Base-by-base conservation (phyloP, 768 basidiomycete genomes). In the Boletus vermiculosoides region DNA sequence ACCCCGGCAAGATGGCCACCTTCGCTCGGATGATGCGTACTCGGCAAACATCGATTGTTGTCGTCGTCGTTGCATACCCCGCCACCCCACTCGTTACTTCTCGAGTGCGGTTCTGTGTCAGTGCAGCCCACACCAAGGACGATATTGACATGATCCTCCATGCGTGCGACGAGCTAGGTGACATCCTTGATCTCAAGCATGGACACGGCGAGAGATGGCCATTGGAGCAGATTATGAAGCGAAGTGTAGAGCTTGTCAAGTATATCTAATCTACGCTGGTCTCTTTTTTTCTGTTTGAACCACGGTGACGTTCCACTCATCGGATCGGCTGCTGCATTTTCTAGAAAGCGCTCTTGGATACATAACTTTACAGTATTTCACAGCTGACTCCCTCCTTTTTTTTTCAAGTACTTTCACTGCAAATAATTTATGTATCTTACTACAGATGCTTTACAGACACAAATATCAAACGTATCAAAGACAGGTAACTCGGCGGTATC, bases 121-220 rank as follows among this genome's bases (percentile, higher is more conserved):
- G 90, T 55, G 90, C 96, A 12, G 78, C 94, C 47, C 97, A 99
- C 79, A 98, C 95, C 55, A 99, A 99, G 77, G 90, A 94, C 63
- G 97, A 99, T 67, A 85, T 98, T 56, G 97, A 99, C 75, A 76
- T 77, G 13, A 75, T 98, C 30, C 78, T 99, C 47, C 76, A 81
- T 42, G 95, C 96, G 9, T 92, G 88, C 66, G 93, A 97, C 71
- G 95, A 97, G 73, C 78, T 98, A 58, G 97, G 97, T 28, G 88
- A 90, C 66, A 69, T 91, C 28, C 75, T 99, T 61, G 94, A 96
- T 74, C 75, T 98, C 73, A 98, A 97, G 76, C 88, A 94, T 69
- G 87, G 86, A 3, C 58, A 63, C 15, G 74, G 76, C 3, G 86
- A 90, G 70, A 77, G 92, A 66, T 96, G 94, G 94, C 71, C 80